Base-by-base conservation (phyloP, 371 early-diverging fungal genomes). In the Fennellomyces sp. region DNA sequence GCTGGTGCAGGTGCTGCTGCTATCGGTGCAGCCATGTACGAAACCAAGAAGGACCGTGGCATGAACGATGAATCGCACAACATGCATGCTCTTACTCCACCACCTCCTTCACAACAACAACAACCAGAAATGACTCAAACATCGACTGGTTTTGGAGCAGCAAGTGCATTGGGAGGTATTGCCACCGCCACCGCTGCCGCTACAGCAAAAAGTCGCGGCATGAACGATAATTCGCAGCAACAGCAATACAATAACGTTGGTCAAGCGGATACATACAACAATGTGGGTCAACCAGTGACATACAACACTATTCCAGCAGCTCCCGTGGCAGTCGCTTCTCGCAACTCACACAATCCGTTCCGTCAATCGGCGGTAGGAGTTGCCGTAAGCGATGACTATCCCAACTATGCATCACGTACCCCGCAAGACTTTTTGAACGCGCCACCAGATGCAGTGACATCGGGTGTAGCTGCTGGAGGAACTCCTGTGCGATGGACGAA, bases 311-410 rank as follows among this genome's bases (percentile, higher is more conserved):
- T 21, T 45, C 3, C 19, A 39, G 26, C 26, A 39, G 27, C 39
- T 27, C 10, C 53, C 11, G n/a, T 15, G n/a, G 31, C 11, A 28
- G 10, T 31, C 0, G 12, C 23, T 23, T 19, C 31, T 5, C 60
- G 63, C 11, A 56, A 61, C 21, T 64, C 76, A 1, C 69, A 66
- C 35, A 76, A 76, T 45, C 77, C 77, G 2, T 76, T 73, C 55
- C 63, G 73, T 28, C 47, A 62, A 29, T 70, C 71, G 6, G 45
- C 52, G 12, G 48, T 63, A n/a, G 69, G 69, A 28, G n/a, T 69
- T 17, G 65, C 69, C 10, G 60, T 69, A 3, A 67, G 60, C 41
- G 50, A 59, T 28, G 56, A 64, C 19, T 59, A 49, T 25, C 30
- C 58, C 49, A 48, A 27, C 50, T 38, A 60, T 48, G 54, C 55